These are phyloP conservation scores for Fusarium albidum DNA, from an alignment of 2,329 filamentous ascomycete genomes.

Conservation along the genomic window DNA sequence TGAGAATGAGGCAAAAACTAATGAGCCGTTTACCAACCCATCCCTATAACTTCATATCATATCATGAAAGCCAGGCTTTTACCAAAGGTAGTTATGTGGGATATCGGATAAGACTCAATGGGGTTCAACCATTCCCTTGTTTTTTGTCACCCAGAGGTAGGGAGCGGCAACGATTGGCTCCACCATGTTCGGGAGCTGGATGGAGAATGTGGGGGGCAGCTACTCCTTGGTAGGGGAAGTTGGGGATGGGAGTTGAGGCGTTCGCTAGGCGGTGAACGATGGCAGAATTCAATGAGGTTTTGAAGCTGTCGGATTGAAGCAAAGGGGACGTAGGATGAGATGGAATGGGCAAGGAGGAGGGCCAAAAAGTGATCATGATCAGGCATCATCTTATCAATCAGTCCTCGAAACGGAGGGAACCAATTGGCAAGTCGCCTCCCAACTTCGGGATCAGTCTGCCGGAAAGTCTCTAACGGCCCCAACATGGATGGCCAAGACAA, in stretches of 20 bases:
- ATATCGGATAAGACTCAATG: too few relatives aligned
- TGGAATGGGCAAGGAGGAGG: slow-evolving; percentile 4
- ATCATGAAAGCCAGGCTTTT: too few relatives aligned
- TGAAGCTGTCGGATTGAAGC: neutral
- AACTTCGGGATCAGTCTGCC: neutral
- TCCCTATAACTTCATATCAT: too few relatives aligned
- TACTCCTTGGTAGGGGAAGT: slow-evolving; percentile 35
- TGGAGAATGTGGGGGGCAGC: slow-evolving; percentile 39
- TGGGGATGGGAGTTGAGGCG: slow-evolving; percentile 27
- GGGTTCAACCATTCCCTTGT: too few relatives aligned
- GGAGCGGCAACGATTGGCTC: slow-evolving; percentile 15
- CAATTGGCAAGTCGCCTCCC: neutral
- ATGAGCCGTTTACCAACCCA: too few relatives aligned
- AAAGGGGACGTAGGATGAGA: slow-evolving; percentile 6
- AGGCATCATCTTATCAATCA: neutral
- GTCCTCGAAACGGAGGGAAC: neutral
- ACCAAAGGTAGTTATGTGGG: too few relatives aligned
- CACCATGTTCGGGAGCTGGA: slow-evolving; percentile 36
- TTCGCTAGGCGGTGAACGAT: slow-evolving; percentile 34
- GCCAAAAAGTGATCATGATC: slow-evolving; percentile 16
- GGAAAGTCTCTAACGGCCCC: too few relatives aligned
- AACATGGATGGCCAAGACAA: neutral
- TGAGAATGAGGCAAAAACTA: too few relatives aligned
- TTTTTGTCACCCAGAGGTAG: too few relatives aligned
- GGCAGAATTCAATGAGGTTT: slow-evolving; percentile 32